These are phyloP conservation scores for Penicillium herquei DNA, from an alignment of 495 filamentous ascomycete species.

Conservation along the genomic window DNA sequence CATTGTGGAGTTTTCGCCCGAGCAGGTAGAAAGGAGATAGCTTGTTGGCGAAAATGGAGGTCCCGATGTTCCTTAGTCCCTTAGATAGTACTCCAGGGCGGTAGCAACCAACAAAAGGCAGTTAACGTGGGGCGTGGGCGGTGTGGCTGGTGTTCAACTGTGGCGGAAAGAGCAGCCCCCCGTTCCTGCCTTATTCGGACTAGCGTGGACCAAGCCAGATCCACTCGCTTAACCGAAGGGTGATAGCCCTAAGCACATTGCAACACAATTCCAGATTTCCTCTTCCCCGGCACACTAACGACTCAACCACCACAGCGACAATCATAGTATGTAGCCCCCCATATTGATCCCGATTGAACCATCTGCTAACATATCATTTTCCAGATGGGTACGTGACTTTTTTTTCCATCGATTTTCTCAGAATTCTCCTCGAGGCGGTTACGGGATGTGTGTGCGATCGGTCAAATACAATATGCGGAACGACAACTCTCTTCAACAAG, in stretches of 20 bases:
- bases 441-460: conserved; percentile 30
- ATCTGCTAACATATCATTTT: conserved; percentile 35
- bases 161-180: conserved; percentile 10
- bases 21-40: not conserved
- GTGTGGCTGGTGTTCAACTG: conserved; percentile 14
- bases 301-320: conserved; percentile 55
- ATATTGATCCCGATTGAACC: conserved; percentile 10
- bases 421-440: conserved; percentile 29
- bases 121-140: conserved; percentile 1
- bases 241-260: conserved; percentile 48
- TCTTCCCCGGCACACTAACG: conserved; percentile 38
- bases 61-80: no score
- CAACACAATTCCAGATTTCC: conserved; percentile 49
- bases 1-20: conserved; percentile 45
- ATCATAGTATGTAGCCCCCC: conserved; percentile 50
- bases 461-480: conserved; percentile 13
- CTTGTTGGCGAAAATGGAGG: no score
- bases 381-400: conserved; percentile 56
- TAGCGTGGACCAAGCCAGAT: conserved; percentile 26
- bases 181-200: conserved; percentile 16
- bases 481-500: conserved; percentile 12
- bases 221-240: conserved; percentile 50
- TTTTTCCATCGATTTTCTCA: conserved; percentile 24
- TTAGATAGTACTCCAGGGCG: no score
- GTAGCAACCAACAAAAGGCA: not conserved